Base-by-base conservation (phyloP, 805 yeast genomes). In the Candida gorgasii region DNA sequence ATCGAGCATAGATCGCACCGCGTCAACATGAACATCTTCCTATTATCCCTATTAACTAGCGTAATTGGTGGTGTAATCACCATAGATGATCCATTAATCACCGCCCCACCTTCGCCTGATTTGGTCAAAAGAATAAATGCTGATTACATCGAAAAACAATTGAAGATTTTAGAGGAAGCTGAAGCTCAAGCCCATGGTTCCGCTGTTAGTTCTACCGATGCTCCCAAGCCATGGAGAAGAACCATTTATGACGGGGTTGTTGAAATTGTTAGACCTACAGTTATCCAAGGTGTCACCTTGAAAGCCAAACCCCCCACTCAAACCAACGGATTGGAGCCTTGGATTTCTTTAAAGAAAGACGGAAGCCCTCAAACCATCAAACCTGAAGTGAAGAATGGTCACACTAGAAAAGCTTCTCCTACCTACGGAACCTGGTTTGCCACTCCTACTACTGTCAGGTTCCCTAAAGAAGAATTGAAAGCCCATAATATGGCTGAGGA, bases 351-450 rank as follows among this genome's bases (percentile, higher is more conserved):
- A 55, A 76, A 88, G 45, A 81, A 83, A 48, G 79, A 83, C 47
- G 97, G 96, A 13, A 61, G 73, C 8, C 95, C 96, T 41, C 82
- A 84, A 58, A 88, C 96, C 0, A 78, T 89, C 37, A 72, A 67
- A 30, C 97, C 97, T 3, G 75, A 86, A 55, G 55, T 80, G 55
- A 87, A 88, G 52, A 80, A 83, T 51, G 96, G 95, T 8, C 65
- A 63, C 39, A 81, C 84, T 23, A 76, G 79, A 50, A 76, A 85
- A 38, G 80, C 78, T 5, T 68, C 72, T 12, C 96, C 96, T 11
- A 80, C 80, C 39, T 84, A 86, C 52, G 78, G 82, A 5, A 86
- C 92, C 1, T 86, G 80, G 63, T 89, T 88, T 68, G 79, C 86
- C 54, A 79, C 87, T 2, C 82, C 84, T 0, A 72, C 81, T 3